phyloP scores from a whole-genome alignment of 345 rosid species.

The Euphorbia peplus region DNA sequence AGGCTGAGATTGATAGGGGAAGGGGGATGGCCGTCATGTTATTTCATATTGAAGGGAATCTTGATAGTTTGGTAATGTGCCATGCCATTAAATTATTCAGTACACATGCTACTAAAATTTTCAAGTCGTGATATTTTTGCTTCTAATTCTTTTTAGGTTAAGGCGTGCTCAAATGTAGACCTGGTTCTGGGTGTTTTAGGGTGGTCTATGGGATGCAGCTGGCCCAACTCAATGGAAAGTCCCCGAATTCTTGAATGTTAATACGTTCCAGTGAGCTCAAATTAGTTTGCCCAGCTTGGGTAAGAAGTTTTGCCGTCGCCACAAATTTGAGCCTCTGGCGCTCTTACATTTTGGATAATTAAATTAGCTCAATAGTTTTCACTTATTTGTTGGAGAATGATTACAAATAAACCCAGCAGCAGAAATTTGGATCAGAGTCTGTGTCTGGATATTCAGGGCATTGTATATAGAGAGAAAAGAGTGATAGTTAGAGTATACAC shows the following conservation, averaged over 20 bases:
- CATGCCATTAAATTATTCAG: constrained; percentile 12
- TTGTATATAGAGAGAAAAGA: constrained; percentile 49
- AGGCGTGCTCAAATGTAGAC: constrained; percentile 74
- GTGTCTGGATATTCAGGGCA: constrained; percentile 39
- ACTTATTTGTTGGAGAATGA: constrained; percentile 34
- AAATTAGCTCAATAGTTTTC: constrained; percentile 19
- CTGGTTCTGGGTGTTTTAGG: constrained; percentile 79
- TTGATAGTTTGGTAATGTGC: constrained; percentile 62
- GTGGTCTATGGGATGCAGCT: constrained; percentile 95
- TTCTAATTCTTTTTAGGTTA: constrained; percentile 45
- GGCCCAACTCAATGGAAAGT: constrained; percentile 57
- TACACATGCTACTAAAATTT: not conserved
- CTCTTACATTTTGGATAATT: constrained; percentile 20
- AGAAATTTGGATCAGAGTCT: constrained; percentile 35
- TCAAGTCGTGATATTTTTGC: constrained; percentile 4
- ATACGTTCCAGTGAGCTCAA: constrained; percentile 12
- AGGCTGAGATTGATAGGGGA: constrained; percentile 92
- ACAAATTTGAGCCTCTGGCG: constrained; percentile 20
- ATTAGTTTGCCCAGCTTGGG: constrained; percentile 38
- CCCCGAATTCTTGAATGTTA: constrained; percentile 62
- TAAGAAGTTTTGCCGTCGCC: constrained; percentile 55
- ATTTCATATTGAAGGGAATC: constrained; percentile 77
- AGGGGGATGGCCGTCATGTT: constrained; percentile 89
- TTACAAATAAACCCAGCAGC: constrained; percentile 38
- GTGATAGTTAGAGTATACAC: constrained; percentile 33